Base-by-base conservation (phyloP, 306 rosid genomes). In the Abrus precatorius region DNA sequence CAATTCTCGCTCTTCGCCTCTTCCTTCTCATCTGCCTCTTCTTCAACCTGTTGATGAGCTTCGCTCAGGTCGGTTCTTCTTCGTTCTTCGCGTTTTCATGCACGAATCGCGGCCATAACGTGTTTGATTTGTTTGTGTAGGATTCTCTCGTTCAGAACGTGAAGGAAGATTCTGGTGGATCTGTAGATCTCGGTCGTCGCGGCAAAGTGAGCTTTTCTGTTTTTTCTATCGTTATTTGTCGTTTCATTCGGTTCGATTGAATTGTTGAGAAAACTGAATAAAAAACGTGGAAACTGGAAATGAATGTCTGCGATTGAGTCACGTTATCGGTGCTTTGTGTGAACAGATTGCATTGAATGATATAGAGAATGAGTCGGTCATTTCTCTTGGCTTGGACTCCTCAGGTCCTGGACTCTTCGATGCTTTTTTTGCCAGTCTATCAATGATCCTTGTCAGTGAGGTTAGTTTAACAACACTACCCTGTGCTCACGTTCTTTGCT, bases 361-460 rank as follows among this genome's bases (percentile, higher is more conserved):
- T 47, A 30, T 74, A 6, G 94, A 83, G n/a, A 86, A 74, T 53
- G 80, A 72, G 38, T 68, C 88, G 20, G 89, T 60, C 55, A 52
- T 85, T 47, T 80, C 86, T 38, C 82, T 91, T 73, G 80, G 75
- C 61, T 71, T 92, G 88, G 97, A 92, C 62, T 74, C 98, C 44
- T 28, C 82, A 5, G 97, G 98, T 60, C 91, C 91, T 84, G 97
- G 98, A 75, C 73, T 92, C 78, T 90, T 95, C 0, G 97, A 95
- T 74, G 98, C 97, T 11, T 92, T 95, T 72, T 79, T 95, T 20
- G 92, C 98, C 7, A 95, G 98, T 80, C 77, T 95, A 40, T 95
- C 98, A 4, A 95, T 95, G 97, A 95, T 95, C 49, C 5, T 95
- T 60, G 97, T 92, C 86, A 95, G 97, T 69, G 98, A 95, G 98